Base-by-base conservation (phyloP, 169 alveolate genomes). In the Condylostoma magnum region DNA sequence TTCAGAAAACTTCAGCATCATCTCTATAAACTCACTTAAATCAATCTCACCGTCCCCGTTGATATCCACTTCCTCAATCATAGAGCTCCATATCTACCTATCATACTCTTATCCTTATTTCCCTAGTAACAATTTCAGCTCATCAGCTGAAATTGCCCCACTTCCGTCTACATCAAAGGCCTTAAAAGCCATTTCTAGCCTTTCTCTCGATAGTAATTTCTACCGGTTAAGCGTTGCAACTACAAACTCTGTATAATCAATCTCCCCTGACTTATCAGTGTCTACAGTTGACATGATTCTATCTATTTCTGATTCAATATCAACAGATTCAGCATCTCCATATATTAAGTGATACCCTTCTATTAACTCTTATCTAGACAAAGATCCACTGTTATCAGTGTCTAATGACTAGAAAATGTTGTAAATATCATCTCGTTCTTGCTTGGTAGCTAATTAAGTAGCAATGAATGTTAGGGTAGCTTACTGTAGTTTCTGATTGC, bases 231-330 rank as follows among this genome's bases (percentile, higher is more conserved):
- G 5, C 25, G 60, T 20, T 10, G 79, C 79, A 30, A 53, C 25
- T 18, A 70, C 27, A 25, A 70, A 70, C 33, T 70, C 79, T n/a
- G 54, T 57, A 36, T 70, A 70, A 15, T 70, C 74, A 25, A 70
- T 70, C 10, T 54, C 74, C n/a, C 63, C 60, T 28, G 43, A 28
- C 3, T 55, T 36, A 34, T 60, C 75, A 25, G 22, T 48, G 38
- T 70, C 79, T 5, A 27, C 12, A n/a, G 18, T 6, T 33, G 15
- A 22, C 41, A 70, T 38, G 28, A 70, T 53, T 38, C 38, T 10
- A 12, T 53, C 77, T 25, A 38, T 38, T 31, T 57, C 76, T 18
- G 63, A 63, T 6, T 60, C 44, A 15, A 18, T 34, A 18, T 27
- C 48, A 22, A 18, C 58, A 33, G n/a, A n/a, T n/a, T n/a, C n/a